Evolutionary conservation across 2,329 filamentous ascomycete species (phyloP), one percentile per base, ranked within the genome.

Genomic region (Diplodia corticola): DNA sequence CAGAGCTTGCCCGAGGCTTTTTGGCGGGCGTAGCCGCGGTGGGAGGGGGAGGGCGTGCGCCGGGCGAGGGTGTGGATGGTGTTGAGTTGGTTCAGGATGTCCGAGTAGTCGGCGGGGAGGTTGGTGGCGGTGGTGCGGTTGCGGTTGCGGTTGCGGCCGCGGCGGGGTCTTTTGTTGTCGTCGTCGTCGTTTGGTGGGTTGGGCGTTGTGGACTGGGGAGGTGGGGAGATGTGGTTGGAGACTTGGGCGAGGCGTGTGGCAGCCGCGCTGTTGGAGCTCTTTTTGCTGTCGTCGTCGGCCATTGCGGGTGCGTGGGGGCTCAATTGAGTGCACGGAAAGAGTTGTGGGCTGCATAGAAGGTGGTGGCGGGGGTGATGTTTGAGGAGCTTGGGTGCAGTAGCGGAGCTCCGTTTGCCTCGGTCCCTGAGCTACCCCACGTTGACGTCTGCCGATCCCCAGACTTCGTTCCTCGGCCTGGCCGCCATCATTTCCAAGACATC

Each of bases 1-100:
- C 86, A 89, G 20, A 89, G 80, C 73, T 89, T 89, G 1, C 87
- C 87, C 3, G 85, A 82, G 74, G 86, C 80, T 69, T 87, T 88
- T 72, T 89, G 87, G 5, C 85, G 82, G n/a, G 85, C 75, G 69
- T 89, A 89, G 26, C 87, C 87, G 68, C 83, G 79, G 65, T 83
- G 83, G 7, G 76, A 81, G 0, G 79, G 73, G 61, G 87, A 80
- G 1, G 87, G 86, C 0, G 82, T 88, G 24, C 80, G n/a, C n/a
- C n/a, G 76, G 12, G 87, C 86, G 44, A 87, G 83, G 6, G 74
- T 77, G 17, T 79, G 80, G 1, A 89, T 79, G 0, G 79, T 79
- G 5, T 76, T 69, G n/a, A 89, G 78, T 69, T 88, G 85, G n/a
- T 75, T 77, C 0, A 88, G 82, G 17, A 89, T 81, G 69, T 89